Base-by-base conservation (phyloP, 148 eudicot genomes). In the Rheum nobile region DNA sequence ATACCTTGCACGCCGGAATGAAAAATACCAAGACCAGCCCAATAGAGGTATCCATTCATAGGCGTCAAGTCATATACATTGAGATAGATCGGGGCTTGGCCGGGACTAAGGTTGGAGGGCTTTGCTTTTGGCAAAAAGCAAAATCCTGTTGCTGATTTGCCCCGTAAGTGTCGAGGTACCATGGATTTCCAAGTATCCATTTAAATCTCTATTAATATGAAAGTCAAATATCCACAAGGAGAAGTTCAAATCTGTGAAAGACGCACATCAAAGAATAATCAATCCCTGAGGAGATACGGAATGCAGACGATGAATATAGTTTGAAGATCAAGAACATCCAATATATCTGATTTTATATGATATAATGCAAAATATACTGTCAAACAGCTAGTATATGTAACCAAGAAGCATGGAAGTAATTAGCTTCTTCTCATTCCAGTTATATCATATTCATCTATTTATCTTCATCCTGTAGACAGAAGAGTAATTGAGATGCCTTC, bases 1-100 rank as follows among this genome's bases (percentile, higher is more conserved):
- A 9, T 86, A 94, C 98, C 97, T 90, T 94, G 96, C 34, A 94
- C 98, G 19, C 97, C 97, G 61, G 98, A 91, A 80, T 94, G 98
- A 82, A 89, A 94, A 55, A 91, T 86, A 57, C 98, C 98, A 57
- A 91, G 84, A 75, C 98, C 97, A 76, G 91, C 93, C 98, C 98
- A 94, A 54, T 89, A 91, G 39, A 88, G 90, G 72, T 94, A 94
- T 63, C 93, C 90, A 54, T 94, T 94, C 81, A 91, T 86, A 46
- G 97, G 95, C 26, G 98, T 91, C 70, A 92, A 81, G 79, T 92
- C 97, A 78, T 92, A 90, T 7, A 92, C 97, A 81, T 92, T 92
- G 75, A 92, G 91, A 78, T 85, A 89, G 72, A 91, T 90, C 37
- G 90, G 90, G 46, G 94, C 74, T 34, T 76, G 78, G 68, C 85